These are phyloP conservation scores for Sextonia rubra DNA, from an alignment of 164 flowering plant species.

Conservation along the genomic window DNA sequence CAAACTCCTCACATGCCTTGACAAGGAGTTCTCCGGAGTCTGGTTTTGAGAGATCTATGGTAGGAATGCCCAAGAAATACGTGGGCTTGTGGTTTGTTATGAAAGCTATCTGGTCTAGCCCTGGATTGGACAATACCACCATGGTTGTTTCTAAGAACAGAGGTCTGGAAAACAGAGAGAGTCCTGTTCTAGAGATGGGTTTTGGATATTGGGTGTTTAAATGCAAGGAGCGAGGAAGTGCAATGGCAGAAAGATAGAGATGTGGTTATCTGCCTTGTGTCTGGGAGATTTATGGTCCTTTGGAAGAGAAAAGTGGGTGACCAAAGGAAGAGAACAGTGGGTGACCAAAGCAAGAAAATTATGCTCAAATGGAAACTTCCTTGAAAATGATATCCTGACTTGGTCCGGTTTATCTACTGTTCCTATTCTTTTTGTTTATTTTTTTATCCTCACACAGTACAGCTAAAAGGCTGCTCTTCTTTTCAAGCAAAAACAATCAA, in stretches of 20 bases:
- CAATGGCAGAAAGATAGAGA: background rate
- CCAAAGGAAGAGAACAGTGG: background rate
- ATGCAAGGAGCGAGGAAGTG: background rate
- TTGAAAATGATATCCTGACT: conserved; percentile 5
- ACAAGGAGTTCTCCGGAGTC: conserved; percentile 39
- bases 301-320: background rate
- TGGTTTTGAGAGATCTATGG: conserved; percentile 55
- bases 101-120: conserved; percentile 32
- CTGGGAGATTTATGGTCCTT: background rate
- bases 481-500: background rate
- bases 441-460: background rate
- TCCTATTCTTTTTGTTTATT: background rate
- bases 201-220: background rate
- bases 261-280: background rate
- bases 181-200: background rate
- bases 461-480: background rate
- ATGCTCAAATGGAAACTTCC: conserved; percentile 1
- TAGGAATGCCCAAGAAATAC: conserved; percentile 38
- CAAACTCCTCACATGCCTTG: conserved; percentile 68
- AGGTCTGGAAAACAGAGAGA: conserved; percentile 1
- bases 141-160: conserved; percentile 23
- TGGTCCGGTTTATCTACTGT: background rate
- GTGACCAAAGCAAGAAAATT: background rate
- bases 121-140: conserved; percentile 65
- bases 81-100: conserved; percentile 47